Evolutionary conservation across 305 asterid species (phyloP).

Genomic region (Fraxinus angustifolia): DNA sequence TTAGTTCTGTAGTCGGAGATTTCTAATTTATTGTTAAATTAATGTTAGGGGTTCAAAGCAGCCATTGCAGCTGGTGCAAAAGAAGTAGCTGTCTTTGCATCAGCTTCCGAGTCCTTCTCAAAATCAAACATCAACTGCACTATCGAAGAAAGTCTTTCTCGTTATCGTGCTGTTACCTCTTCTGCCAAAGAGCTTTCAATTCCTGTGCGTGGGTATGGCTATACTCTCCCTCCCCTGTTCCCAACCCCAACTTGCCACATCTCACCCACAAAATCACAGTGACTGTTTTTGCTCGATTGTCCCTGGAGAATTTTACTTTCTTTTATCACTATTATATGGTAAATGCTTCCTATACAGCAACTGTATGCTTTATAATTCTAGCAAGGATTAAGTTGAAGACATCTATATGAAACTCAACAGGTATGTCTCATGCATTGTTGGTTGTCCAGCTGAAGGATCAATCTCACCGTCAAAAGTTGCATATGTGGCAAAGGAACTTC

Average conservation of each 20-base stretch:
- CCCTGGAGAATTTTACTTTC: neutral
- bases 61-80: constrained; percentile 94
- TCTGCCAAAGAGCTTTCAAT: constrained; percentile 76
- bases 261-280: neutral
- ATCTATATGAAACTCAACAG: constrained; percentile 31
- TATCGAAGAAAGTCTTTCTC: constrained; percentile 83
- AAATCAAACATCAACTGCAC: constrained; percentile 88
- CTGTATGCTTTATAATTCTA: constrained; percentile 17
- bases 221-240: constrained; percentile 3
- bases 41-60: constrained; percentile 75
- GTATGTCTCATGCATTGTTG: constrained; percentile 88
- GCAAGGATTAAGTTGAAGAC: constrained; percentile 21
- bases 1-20: neutral
- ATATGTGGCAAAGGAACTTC: constrained; percentile 88
- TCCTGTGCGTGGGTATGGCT: constrained; percentile 85
- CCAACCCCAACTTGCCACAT: neutral
- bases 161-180: constrained; percentile 66
- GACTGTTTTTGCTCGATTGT: neutral
- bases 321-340: neutral
- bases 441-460: constrained; percentile 88
- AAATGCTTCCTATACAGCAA: neutral
- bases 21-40: constrained; percentile 15
- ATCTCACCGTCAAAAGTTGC: constrained; percentile 83
- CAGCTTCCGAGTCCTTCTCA: constrained; percentile 97
- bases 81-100: constrained; percentile 90